phyloP scores from a whole-genome alignment of 2,329 filamentous ascomycete genomes.

The Botrytis tulipae region DNA sequence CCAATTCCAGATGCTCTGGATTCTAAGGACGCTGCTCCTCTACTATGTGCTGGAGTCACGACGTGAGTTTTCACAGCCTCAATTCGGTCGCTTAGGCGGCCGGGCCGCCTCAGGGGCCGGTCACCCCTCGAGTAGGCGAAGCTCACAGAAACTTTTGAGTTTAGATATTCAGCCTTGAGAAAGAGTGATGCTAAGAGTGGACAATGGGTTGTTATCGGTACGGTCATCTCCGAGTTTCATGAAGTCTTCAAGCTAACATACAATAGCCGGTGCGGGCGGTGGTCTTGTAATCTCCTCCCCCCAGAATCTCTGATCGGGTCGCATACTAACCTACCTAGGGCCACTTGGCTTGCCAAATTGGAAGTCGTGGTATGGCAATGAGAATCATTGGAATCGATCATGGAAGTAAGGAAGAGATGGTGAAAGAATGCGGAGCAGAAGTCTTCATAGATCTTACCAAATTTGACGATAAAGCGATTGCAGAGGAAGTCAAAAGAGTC shows the following conservation, averaged over 20 bases:
- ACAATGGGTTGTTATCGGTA: slow-evolving; percentile 39
- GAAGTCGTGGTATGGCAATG: slow-evolving; percentile 57
- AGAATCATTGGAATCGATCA: slow-evolving; percentile 66
- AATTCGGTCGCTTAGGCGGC: slow-evolving; percentile 17
- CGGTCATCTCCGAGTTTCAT: slow-evolving; percentile 24
- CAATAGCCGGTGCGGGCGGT: slow-evolving; percentile 54
- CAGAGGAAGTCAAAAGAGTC: slow-evolving; percentile 54
- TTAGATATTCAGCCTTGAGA: slow-evolving; percentile 58
- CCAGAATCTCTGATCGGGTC: neutral
- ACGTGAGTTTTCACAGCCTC: slow-evolving; percentile 41
- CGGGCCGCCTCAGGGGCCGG: slow-evolving; percentile 19
- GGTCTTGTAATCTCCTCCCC: slow-evolving; percentile 45
- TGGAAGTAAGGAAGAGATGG: slow-evolving; percentile 57
- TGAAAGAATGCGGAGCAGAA: slow-evolving; percentile 61
- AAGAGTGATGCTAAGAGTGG: slow-evolving; percentile 53
- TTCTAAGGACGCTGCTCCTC: slow-evolving; percentile 61
- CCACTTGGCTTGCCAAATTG: slow-evolving; percentile 62
- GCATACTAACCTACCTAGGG: slow-evolving; percentile 40
- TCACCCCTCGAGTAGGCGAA: slow-evolving; percentile 29
- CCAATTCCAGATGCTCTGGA: slow-evolving; percentile 62
- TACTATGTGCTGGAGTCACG: slow-evolving; percentile 67
- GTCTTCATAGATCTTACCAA: slow-evolving; percentile 63
- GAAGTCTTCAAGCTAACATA: slow-evolving; percentile 26
- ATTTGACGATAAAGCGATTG: slow-evolving; percentile 49
- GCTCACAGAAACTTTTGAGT: slow-evolving; percentile 28